These are phyloP conservation scores for Candida michaelii DNA, from an alignment of 805 yeast genomes.

Conservation along the genomic window DNA sequence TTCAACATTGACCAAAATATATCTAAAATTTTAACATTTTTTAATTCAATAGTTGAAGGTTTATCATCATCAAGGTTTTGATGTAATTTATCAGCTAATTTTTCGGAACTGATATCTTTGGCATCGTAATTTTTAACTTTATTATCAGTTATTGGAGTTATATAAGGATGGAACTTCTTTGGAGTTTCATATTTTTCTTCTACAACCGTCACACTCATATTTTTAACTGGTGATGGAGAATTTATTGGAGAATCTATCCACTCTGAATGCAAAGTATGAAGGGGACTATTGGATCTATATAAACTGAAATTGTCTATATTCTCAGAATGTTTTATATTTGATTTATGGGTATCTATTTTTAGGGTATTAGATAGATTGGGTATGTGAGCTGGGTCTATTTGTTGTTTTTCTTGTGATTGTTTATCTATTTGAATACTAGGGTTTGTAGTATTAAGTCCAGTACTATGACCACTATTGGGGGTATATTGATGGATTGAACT, in stretches of 20 bases:
- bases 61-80: slow-evolving; percentile 3
- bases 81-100: slow-evolving; percentile 5
- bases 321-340: not conserved
- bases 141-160: slow-evolving; percentile 15
- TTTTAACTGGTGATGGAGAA: slow-evolving; percentile 14
- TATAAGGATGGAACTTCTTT: slow-evolving; percentile 11
- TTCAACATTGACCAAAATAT: slow-evolving; percentile 54
- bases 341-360: not conserved
- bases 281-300: slow-evolving; percentile 10
- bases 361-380: slow-evolving; percentile 3
- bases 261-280: slow-evolving; percentile 24
- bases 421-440: not conserved
- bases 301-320: slow-evolving; percentile 6
- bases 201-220: slow-evolving; percentile 17
- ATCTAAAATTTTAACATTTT: slow-evolving; percentile 24
- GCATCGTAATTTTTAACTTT: slow-evolving; percentile 8
- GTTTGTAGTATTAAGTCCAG: not conserved
- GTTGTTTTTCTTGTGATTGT: slow-evolving; percentile 4
- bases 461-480: not conserved
- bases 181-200: slow-evolving; percentile 15
- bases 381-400: slow-evolving; percentile 2
- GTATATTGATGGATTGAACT: slow-evolving; percentile 1
- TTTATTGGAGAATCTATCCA: slow-evolving; percentile 23
- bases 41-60: not conserved
- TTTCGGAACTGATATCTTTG: slow-evolving; percentile 7